Evolutionary conservation across 169 alveolate species (phyloP), one percentile per base, ranked within the genome.

Genomic region (Plasmodium falciparum): DNA sequence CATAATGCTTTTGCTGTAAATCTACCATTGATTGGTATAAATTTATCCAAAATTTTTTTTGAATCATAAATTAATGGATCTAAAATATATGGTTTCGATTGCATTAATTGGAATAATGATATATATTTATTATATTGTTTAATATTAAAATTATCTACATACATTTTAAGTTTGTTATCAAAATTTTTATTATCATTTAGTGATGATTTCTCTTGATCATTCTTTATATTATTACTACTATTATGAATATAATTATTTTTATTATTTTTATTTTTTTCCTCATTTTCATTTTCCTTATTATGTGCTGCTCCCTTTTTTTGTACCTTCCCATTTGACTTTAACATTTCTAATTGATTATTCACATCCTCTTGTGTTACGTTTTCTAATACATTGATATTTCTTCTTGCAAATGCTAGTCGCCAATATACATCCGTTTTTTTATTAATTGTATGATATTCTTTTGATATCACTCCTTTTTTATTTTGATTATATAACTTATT

Each of bases 11-110:
- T 86, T 12, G 95, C 88, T 6, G 93, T 92, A 62, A 39, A 88
- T 67, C 91, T 85, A 6, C 95, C 95, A 78, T 78, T 88, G 20
- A 90, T 72, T 26, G 95, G 95, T 7, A 92, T 88, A 90, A 73
- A 92, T 63, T 76, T 92, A 58, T 78, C 90, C 6, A 92, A 69
- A n/a, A 86, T 74, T 45, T 78, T 92, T 62, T 92, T 88, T 24
- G 95, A 92, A 22, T 92, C 93, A 54, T 78, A 76, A 58, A 88
- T 74, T 39, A 92, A 52, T 3, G 95, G 95, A 69, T 92, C 95
- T 2, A 92, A 20, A 2, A 92, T 80, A 73, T 88, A 76, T 4
- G 95, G 95, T 24, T 88, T 92, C 12, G 70, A 50, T 50, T 88
- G 73, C 52, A 85, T 83, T 17, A 66, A 26, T 61, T 88, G 76